Evolutionary conservation across 2,329 filamentous ascomycete species (phyloP).

Genomic region (Fusarium napiforme): DNA sequence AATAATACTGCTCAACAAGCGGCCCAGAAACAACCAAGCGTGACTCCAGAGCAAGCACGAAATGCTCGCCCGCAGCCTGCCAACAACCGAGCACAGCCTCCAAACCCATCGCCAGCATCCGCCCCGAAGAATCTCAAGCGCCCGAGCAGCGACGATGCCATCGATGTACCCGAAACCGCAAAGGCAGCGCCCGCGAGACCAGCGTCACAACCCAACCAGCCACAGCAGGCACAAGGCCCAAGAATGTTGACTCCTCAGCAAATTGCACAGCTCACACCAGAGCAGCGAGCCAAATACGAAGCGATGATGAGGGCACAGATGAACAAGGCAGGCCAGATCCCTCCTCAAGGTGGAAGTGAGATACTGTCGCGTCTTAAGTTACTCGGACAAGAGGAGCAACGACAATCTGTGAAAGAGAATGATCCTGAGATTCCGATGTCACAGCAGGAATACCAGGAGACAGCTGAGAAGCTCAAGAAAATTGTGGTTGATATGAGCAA

Average conservation of each 20-base stretch:
- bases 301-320: slow-evolving; percentile 49
- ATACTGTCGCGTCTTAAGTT: slow-evolving; percentile 49
- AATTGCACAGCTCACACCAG: slow-evolving; percentile 55
- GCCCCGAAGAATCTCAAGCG: slow-evolving; percentile 62
- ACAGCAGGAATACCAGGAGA: slow-evolving; percentile 57
- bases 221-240: slow-evolving; percentile 22
- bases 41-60: slow-evolving; percentile 43
- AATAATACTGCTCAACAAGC: slow-evolving; percentile 46
- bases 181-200: slow-evolving; percentile 41
- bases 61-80: slow-evolving; percentile 41
- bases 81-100: slow-evolving; percentile 51
- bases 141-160: slow-evolving; percentile 58
- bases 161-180: slow-evolving; percentile 43
- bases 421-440: slow-evolving; percentile 61
- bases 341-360: slow-evolving; percentile 31
- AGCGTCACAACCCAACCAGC: slow-evolving; percentile 40
- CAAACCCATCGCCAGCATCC: slow-evolving; percentile 53
- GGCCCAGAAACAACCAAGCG: slow-evolving; percentile 46
- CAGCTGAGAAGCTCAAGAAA: slow-evolving; percentile 55
- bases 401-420: slow-evolving; percentile 52
- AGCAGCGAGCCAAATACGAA: slow-evolving; percentile 60
- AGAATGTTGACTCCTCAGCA: slow-evolving; percentile 48
- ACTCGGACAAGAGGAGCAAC: slow-evolving; percentile 55
- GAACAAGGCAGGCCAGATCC: slow-evolving; percentile 35
- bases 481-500: slow-evolving; percentile 57